Evolutionary conservation across 768 basidiomycete species (phyloP), one percentile per base, ranked within the genome.

Genomic region (Dioszegia crocea): DNA sequence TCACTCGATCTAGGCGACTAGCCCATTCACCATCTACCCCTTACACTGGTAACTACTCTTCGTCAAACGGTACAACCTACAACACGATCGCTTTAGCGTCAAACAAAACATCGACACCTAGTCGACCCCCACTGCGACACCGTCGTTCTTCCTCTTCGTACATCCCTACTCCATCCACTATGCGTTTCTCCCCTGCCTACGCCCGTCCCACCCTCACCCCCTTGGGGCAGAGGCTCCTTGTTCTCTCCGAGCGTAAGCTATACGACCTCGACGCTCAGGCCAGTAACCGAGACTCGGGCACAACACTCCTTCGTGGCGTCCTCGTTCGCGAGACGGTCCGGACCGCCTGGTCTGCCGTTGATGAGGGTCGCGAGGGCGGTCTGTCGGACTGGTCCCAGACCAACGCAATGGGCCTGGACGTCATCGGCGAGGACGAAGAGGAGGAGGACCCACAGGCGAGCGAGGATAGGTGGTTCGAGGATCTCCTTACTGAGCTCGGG

Each of bases 381-480:
- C 40, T 73, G 45, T 60, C 43, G 41, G 66, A 69, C 49, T 72
- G 67, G 70, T 36, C 51, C 8, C 30, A 56, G 26, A 11, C 49
- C 10, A 39, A n/a, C 11, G 67, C 71, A 17, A 69, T 73, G 64
- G 71, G 65, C 9, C 54, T 73, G 6, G 66, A 67, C 43, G 64
- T 69, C 38, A 59, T 69, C 38, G 64, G 64, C n/a, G 71, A 73
- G 56, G 70, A 68, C 4, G 69, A 67, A 4, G 70, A 68, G 49
- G 66, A 63, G 19, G 66, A 68, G 48, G 60, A 56, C 41, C 59
- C 5, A 56, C 60, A 12, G 43, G 16, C 23, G 58, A 59, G 44
- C 29, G 61, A 66, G 53, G 59, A 67, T 38, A 59, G 57, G 44
- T 73, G 71, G 71, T 73, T 73, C 36, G 67, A 73, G 44, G 65